These are phyloP conservation scores for Cynanchum wilfordii DNA, from an alignment of 257 asterid species.

Conservation along the genomic window DNA sequence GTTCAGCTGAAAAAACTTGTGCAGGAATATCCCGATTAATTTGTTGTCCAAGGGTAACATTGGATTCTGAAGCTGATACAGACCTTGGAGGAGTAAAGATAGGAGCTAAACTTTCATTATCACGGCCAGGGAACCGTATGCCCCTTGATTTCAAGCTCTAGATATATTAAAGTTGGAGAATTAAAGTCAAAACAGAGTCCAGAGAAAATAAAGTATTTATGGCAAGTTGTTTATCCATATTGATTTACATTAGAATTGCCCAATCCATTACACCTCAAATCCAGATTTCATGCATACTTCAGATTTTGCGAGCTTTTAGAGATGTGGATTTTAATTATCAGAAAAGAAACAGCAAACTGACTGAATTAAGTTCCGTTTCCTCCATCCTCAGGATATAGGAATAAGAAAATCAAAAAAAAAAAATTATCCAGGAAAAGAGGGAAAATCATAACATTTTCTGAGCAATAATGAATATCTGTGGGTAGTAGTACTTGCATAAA, in stretches of 20 bases:
- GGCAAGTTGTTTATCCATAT: neutral
- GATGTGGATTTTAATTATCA: neutral
- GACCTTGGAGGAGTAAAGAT: slow-evolving; percentile 91
- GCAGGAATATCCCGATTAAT: slow-evolving; percentile 54
- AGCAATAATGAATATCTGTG: too few relatives aligned
- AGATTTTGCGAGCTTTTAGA: neutral
- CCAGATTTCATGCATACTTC: neutral
- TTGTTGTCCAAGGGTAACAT: slow-evolving; percentile 45
- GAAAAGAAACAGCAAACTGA: neutral
- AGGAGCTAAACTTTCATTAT: slow-evolving; percentile 90
- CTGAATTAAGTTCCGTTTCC: neutral
- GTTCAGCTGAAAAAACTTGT: slow-evolving; percentile 69
- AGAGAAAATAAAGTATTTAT: neutral
- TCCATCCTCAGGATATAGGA: neutral
- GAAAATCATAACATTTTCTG: too few relatives aligned
- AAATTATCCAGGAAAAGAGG: neutral
- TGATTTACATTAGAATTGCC: neutral
- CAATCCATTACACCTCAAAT: neutral
- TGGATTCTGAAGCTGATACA: slow-evolving; percentile 49
- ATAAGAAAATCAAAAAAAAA: neutral
- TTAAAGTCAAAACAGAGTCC: slow-evolving; percentile 3
- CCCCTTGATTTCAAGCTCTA: slow-evolving; percentile 95
- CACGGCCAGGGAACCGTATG: slow-evolving; percentile 92
- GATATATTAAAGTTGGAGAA: slow-evolving; percentile 3
- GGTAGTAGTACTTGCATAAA: neutral